Evolutionary conservation across 2,329 filamentous ascomycete genomes (phyloP).

Genomic region (Stagonosporopsis chrysanthemi): DNA sequence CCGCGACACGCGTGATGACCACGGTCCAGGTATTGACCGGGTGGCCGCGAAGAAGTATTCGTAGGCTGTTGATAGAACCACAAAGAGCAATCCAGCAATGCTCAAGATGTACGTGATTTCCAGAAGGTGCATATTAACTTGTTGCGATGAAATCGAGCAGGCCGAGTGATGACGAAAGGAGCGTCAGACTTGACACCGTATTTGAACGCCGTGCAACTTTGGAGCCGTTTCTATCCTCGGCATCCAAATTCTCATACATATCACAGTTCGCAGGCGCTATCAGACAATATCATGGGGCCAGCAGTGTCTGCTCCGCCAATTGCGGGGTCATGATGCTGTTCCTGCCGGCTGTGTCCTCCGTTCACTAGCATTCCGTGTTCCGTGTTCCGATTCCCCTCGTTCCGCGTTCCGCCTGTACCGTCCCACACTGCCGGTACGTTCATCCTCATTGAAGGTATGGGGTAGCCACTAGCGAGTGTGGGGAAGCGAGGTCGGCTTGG

Average conservation of each 20-base stretch:
- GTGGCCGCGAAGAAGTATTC: neutral
- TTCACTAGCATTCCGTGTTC: neutral
- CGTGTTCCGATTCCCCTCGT: neutral
- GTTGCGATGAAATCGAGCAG: neutral
- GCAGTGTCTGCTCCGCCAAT: neutral
- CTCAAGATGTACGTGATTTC: neutral
- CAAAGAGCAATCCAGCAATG: neutral
- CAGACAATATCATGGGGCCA: neutral
- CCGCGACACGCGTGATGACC: neutral
- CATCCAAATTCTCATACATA: neutral
- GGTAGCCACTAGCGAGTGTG: neutral
- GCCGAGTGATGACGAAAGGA: neutral
- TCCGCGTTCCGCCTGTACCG: neutral
- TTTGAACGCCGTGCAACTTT: neutral
- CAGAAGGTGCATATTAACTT: neutral
- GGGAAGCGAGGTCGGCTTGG: neutral
- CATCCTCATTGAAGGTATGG: neutral
- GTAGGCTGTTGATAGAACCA: neutral
- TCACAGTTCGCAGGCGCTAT: neutral
- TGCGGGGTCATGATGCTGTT: neutral
- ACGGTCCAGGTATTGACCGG: constrained; percentile 2
- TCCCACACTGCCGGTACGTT: neutral
- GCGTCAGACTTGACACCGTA: neutral
- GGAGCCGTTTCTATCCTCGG: neutral
- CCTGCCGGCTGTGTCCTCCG: neutral